phyloP scores from a whole-genome alignment of 2,329 filamentous ascomycete species.

The Claviceps quebecensis region DNA sequence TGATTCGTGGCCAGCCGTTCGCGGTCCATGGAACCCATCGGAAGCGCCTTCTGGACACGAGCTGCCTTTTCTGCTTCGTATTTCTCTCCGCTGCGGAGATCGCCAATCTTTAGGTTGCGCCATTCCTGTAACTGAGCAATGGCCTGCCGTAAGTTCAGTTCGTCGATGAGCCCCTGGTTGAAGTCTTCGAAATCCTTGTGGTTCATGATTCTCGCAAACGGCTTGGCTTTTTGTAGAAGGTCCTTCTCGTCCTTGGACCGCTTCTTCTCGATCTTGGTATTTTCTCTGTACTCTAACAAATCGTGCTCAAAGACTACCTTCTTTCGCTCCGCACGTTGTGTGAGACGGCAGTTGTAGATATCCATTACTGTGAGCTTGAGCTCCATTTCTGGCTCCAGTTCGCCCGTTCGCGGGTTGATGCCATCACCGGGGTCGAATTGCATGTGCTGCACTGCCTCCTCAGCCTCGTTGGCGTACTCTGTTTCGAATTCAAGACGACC shows the following conservation, averaged over 20 bases:
- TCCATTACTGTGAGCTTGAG: conserved; percentile 97
- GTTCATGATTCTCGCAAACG: conserved; percentile 95
- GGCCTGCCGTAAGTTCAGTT: conserved; percentile 80
- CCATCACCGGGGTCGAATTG: conserved; percentile 95
- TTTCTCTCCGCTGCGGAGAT: conserved; percentile 75
- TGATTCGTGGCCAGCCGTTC: conserved; percentile 58
- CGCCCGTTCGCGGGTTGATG: conserved; percentile 67
- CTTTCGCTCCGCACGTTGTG: conserved; percentile 83
- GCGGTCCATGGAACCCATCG: conserved; percentile 75
- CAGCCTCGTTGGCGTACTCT: conserved; percentile 92
- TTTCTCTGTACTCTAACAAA: conserved; percentile 85
- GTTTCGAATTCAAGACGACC: conserved; percentile 95
- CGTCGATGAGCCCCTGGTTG: conserved; percentile 72
- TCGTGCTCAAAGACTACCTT: conserved; percentile 95
- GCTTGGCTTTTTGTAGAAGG: conserved; percentile 82
- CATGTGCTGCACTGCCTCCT: conserved; percentile 97
- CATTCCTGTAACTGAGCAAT: conserved; percentile 89
- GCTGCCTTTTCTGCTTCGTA: conserved; percentile 80
- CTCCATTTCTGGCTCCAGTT: conserved; percentile 90
- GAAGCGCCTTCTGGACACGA: conserved; percentile 54
- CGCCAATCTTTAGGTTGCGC: conserved; percentile 71
- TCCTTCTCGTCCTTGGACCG: conserved; percentile 91
- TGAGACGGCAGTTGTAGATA: conserved; percentile 88
- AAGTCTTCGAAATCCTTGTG: conserved; percentile 78
- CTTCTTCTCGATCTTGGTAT: conserved; percentile 81